Evolutionary conservation across 805 yeast species (phyloP), one percentile per base, ranked within the genome.

Genomic region (Tetrapisispora pingtungensis): DNA sequence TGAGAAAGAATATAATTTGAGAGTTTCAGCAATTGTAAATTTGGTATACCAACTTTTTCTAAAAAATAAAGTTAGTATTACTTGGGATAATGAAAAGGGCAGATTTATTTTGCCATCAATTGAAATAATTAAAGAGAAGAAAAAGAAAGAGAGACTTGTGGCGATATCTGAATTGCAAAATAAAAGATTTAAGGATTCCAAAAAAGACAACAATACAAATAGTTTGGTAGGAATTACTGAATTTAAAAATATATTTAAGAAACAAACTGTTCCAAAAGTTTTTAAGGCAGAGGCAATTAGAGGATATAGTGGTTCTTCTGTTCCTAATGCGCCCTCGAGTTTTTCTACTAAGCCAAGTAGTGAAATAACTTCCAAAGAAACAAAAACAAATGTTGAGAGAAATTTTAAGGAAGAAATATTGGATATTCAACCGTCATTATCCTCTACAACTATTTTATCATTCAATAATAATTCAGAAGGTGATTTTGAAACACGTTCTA

Each of bases 251-350:
- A 18, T 15, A 10, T n/a, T 24, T 10, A 35, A 19, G 10, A 22
- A 30, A 18, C 28, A 3, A 22, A 20, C 30, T 12, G n/a, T 18
- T 18, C 17, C 24, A 14, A 15, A 15, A 6, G 31, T 10, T n/a
- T 4, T n/a, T 4, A 28, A 22, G 7, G 17, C 20, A 2, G 8
- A 18, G 8, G 15, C 13, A 33, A 14, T 14, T 26, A 47, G 59
- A 51, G 58, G 61, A 4, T 62, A 61, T 41, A 62, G 66, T 49
- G 66, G 66, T 3, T 58, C 65, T 10, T 58, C 65, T 5, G 57
- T 55, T 3, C 64, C 64, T 3, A 48, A 47, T 27, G 63, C 66
- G 0, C 65, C 66, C 2, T 41, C 53, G 2, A 46, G 50, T 4
- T 53, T 62, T 26, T 41, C 46, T 36, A 49, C 49, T 4, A 59